A percentile compares a stretch with the other conserved stretches of the same genome.
phyloP scores from a whole-genome alignment of 306 rosid genomes.

The Trifolium pratense region DNA sequence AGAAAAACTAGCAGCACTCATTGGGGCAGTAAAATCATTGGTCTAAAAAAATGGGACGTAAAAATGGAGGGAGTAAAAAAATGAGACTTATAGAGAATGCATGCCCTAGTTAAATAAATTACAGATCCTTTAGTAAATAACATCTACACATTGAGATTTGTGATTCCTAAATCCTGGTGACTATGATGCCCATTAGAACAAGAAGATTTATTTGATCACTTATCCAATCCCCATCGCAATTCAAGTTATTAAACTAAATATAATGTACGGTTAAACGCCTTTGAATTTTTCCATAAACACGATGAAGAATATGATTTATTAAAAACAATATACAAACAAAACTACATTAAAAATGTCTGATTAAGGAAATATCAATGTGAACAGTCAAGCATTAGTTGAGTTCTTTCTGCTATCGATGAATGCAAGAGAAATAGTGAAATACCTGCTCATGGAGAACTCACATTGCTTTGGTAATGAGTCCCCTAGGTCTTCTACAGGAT shows the following conservation, averaged over 20 bases:
- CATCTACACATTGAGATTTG: slow-evolving; percentile 19
- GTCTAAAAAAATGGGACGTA: neutral
- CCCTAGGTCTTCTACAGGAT: slow-evolving; percentile 51
- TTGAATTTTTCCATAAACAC: slow-evolving; percentile 5
- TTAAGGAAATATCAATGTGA: slow-evolving; percentile 35
- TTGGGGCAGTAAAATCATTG: neutral
- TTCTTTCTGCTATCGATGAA: slow-evolving; percentile 9
- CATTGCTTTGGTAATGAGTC: slow-evolving; percentile 50
- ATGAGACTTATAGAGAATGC: slow-evolving; percentile 14
- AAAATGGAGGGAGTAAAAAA: neutral
- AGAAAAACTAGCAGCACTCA: slow-evolving; percentile 23
- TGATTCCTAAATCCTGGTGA: slow-evolving; percentile 13
- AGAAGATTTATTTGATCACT: neutral
- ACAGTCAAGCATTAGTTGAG: slow-evolving; percentile 18
- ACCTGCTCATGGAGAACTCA: slow-evolving; percentile 61
- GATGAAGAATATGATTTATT: slow-evolving; percentile 33
- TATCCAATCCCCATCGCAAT: slow-evolving; percentile 11
- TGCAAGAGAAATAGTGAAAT: slow-evolving; percentile 27
- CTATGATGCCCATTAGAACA: neutral
- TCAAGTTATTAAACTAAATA: slow-evolving; percentile 6
- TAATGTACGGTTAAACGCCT: slow-evolving; percentile 17
- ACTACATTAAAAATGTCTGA: slow-evolving; percentile 19
- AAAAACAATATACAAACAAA: slow-evolving; percentile 32
- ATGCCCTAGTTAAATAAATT: slow-evolving; percentile 16
- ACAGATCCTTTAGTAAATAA: slow-evolving; percentile 23